These are phyloP conservation scores for Hypericum androsaemum DNA, from an alignment of 345 rosid species.

Conservation along the genomic window DNA sequence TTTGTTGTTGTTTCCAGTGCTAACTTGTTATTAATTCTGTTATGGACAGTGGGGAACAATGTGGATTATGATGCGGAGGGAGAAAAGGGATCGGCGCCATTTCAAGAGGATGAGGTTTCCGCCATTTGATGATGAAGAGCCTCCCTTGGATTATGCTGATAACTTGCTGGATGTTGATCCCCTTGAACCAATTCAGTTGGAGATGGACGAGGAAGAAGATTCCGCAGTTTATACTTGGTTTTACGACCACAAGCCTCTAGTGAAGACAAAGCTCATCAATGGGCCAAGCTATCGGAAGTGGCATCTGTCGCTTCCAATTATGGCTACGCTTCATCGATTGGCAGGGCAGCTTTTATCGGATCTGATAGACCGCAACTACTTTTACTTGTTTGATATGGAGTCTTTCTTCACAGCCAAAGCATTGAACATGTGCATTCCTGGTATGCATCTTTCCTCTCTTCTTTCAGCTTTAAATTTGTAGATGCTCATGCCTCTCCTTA, in stretches of 20 bases:
- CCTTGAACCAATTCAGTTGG: constrained; percentile 88
- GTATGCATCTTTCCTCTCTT: constrained; percentile 24
- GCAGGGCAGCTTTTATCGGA: constrained; percentile 98
- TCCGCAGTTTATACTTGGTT: constrained; percentile 98
- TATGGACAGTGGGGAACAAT: constrained; percentile 81
- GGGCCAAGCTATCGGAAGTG: constrained; percentile 98
- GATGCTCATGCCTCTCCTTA: not conserved
- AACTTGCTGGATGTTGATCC: constrained; percentile 98
- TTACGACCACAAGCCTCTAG: constrained; percentile 98
- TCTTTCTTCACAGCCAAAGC: constrained; percentile 98
- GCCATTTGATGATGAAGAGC: constrained; percentile 99
- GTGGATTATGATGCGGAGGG: constrained; percentile 99
- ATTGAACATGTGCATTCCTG: constrained; percentile 98
- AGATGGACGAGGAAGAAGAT: constrained; percentile 95
- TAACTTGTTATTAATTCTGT: constrained; percentile 2
- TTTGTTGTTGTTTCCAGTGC: not conserved
- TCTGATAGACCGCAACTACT: constrained; percentile 86
- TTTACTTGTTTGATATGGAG: constrained; percentile 98
- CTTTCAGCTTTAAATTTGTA: too few relatives aligned
- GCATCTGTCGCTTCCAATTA: constrained; percentile 98
- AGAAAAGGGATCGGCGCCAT: constrained; percentile 97
- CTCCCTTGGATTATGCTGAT: constrained; percentile 97
- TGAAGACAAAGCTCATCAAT: constrained; percentile 90
- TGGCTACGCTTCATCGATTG: constrained; percentile 97
- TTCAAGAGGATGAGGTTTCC: constrained; percentile 99